These are phyloP conservation scores for Fusarium longipes DNA, from an alignment of 2,329 filamentous ascomycete genomes.

Conservation along the genomic window DNA sequence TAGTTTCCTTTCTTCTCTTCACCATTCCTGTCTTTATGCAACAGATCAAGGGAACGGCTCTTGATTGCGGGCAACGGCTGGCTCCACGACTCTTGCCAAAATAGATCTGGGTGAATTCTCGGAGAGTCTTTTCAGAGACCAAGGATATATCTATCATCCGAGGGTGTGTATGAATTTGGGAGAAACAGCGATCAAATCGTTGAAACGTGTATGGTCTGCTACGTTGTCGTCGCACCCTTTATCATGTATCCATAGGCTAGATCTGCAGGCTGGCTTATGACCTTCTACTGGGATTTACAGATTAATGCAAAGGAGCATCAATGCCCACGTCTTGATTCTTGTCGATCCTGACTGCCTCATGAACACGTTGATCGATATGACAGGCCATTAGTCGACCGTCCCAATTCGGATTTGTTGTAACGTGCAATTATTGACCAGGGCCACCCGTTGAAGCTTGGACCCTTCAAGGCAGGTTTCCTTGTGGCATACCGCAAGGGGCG, in stretches of 20 bases:
- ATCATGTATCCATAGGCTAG: slow-evolving; percentile 31
- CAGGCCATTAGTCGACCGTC: slow-evolving; percentile 1
- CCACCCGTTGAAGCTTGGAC: slow-evolving; percentile 31
- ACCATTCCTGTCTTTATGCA: slow-evolving; percentile 33
- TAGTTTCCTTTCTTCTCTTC: slow-evolving; percentile 19
- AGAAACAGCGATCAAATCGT: slow-evolving; percentile 21
- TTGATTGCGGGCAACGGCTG: slow-evolving; percentile 5
- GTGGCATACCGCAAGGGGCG: slow-evolving; percentile 16
- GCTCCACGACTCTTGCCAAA: slow-evolving; percentile 8
- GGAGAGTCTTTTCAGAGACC: slow-evolving; percentile 26
- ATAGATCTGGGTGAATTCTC: slow-evolving; percentile 28
- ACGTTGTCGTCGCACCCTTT: slow-evolving; percentile 5
- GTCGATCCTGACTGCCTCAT: background rate
- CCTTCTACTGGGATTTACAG: slow-evolving; percentile 3
- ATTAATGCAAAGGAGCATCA: slow-evolving; percentile 11
- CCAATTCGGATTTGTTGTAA: slow-evolving; percentile 3
- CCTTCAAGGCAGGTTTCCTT: slow-evolving; percentile 25
- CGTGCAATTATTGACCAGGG: slow-evolving; percentile 5
- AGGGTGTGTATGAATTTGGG: slow-evolving; percentile 25
- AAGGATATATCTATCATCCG: slow-evolving; percentile 25
- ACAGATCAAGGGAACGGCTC: slow-evolving; percentile 25
- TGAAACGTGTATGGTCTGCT: slow-evolving; percentile 30
- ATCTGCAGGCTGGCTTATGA: slow-evolving; percentile 25
- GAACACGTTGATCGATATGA: background rate
- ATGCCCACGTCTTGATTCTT: background rate